Evolutionary conservation across 1,284 basidiomycete species (phyloP), one percentile per base, ranked within the genome.

Genomic region (Irpex sp.): DNA sequence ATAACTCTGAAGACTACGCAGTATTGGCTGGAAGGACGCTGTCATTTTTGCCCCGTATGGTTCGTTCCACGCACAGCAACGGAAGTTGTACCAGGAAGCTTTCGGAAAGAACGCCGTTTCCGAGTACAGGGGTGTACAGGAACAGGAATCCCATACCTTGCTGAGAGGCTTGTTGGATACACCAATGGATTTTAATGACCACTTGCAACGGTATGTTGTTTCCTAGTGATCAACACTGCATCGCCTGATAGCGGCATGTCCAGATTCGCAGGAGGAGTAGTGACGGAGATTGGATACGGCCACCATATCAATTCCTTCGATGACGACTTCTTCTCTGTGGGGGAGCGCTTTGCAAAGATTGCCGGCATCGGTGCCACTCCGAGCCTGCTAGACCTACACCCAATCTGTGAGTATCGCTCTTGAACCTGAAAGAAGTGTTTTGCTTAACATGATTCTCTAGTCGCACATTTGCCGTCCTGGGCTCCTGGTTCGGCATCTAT

Each of bases 391-490:
- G 64, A 69, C 52, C 63, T 69, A 23, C 67, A 68, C 61, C 68
- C 68, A 0, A 58, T 59, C 47, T 58, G 68, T 69, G 35, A 53
- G 67, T 63, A 39, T 35, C 21, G 14, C 12, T 18, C 2, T 36
- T 4, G 14, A 5, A 18, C 8, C 45, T 19, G 19, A 1, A 19
- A 42, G 33, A 14, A 45, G 14, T 12, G 2, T 36, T 39, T 16
- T 14, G 33, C 56, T 10, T 0, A n/a, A 12, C 8, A 21, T 42
- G 10, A 21, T 10, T 19, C 45, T 33, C 3, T 47, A 75, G 75
- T 77, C 57, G 65, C 65, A 21, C 64, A 72, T 55, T 18, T 77
- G 3, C 76, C 76, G 1, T 59, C 64, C 7, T 78, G 76, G 75
- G 67, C 77, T 45, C 76, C 77, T 14, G 75, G 75, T 6, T 69